Conservation (phyloP, 2,329 filamentous ascomycete species). For the Elsinoe australis region DNA sequence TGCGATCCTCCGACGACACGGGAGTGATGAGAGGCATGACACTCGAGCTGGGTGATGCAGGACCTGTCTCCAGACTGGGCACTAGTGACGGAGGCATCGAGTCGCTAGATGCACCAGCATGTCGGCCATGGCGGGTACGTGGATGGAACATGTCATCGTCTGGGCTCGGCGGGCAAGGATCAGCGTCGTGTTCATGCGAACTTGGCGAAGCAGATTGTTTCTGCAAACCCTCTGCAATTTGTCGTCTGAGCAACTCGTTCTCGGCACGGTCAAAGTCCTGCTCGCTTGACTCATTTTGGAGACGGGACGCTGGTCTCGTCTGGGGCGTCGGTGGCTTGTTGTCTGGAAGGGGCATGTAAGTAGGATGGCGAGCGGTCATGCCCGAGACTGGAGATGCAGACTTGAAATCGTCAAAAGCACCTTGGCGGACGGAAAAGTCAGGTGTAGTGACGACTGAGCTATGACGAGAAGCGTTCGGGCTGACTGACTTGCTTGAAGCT, state of each 20-base stretch:
- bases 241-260: constrained; percentile 29
- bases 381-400: constrained; percentile 22
- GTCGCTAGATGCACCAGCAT: neutral
- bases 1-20: constrained; percentile 23
- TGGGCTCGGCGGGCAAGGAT: constrained; percentile 40
- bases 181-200: constrained; percentile 26
- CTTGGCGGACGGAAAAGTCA: constrained; percentile 4
- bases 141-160: constrained; percentile 33
- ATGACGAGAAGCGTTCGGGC: constrained; percentile 24
- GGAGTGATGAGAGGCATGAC: constrained; percentile 19
- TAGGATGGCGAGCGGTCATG: constrained; percentile 20
- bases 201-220: constrained; percentile 24
- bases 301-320: constrained; percentile 26
- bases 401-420: constrained; percentile 20
- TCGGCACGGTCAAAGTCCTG: constrained; percentile 30
- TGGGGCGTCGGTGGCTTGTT: constrained; percentile 15
- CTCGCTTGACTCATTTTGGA: constrained; percentile 27
- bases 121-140: neutral
- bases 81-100: constrained; percentile 12
- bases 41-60: constrained; percentile 26
- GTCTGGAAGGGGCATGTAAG: constrained; percentile 19
- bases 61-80: constrained; percentile 32
- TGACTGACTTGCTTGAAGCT: constrained; percentile 27
- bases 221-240: constrained; percentile 30
- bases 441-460: constrained; percentile 20